Evolutionary conservation across 768 basidiomycete species (phyloP), one percentile per base, ranked within the genome.

Genomic region (Tylopilus felleus): DNA sequence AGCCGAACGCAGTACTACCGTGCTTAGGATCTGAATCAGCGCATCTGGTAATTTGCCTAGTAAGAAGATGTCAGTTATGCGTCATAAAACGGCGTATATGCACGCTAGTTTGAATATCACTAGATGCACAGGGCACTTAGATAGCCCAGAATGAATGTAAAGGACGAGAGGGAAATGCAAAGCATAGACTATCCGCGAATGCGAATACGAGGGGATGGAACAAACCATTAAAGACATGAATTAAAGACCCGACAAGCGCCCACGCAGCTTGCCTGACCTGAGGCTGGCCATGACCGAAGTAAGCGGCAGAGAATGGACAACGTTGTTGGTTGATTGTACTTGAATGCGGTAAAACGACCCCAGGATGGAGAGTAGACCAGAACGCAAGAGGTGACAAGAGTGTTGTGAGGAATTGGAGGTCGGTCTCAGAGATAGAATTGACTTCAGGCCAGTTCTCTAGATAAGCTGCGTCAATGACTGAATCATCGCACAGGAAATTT

Each of bases 251-350:
- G 75, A 77, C 12, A 88, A 64, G 8, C 85, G 59, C 62, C 86
- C 93, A 96, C 0, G 83, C 81, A 12, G 85, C 77, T 64, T 84
- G 80, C 17, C 93, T 80, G 28, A 93, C 86, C 38, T 75, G 77
- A 3, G 91, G 88, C 60, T 93, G 90, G 3, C 68, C 75, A 31
- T 72, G 74, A 1, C 90, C 90, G 57, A 88, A 68, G 13, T 59
- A 53, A n/a, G 35, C 46, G 1, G 22, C 21, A 12, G 63, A 57
- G 12, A 60, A 63, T 5, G 60, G 52, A 47, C 63, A 65, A 9
- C 16, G 2, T 17, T 41, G 56, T 9, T 82, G 45, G 72, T 71
- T 46, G 77, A 75, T 5, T 6, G 17, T 22, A 36, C 10, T 25
- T n/a, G 54, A 48, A 17, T 8, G 41, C 71, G 71, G 14, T 70